Evolutionary conservation across 768 basidiomycete species (phyloP).

Genomic region (Russula compacta): DNA sequence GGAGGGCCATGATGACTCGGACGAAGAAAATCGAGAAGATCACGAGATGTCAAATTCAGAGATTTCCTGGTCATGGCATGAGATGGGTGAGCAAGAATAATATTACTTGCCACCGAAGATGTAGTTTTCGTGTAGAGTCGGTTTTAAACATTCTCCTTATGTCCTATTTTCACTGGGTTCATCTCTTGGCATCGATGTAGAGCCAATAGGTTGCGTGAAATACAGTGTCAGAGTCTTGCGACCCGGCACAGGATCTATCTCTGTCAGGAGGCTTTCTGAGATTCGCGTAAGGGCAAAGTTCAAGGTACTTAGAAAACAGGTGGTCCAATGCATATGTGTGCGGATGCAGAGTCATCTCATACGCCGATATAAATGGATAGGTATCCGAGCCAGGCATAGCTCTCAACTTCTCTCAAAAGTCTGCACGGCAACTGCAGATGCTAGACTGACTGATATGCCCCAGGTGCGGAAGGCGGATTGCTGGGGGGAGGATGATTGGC

Average conservation of each 20-base stretch:
- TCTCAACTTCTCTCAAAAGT: neutral
- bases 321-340: neutral
- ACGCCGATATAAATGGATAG: neutral
- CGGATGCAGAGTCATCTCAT: neutral
- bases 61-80: neutral
- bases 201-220: neutral
- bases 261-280: neutral
- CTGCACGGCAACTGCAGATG: neutral
- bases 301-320: neutral
- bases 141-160: neutral
- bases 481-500: slow-evolving; percentile 20
- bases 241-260: neutral
- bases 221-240: neutral
- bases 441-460: slow-evolving; percentile 30
- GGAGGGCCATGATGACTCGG: neutral
- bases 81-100: neutral
- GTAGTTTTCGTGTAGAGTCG: neutral
- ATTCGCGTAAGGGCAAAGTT: neutral
- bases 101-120: too few relatives aligned
- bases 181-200: neutral
- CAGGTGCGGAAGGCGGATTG: slow-evolving; percentile 23
- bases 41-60: neutral
- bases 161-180: neutral
- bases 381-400: neutral
- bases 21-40: neutral